Conservation (phyloP, 2,329 filamentous ascomycete species). For the Podosphaera xanthii region DNA sequence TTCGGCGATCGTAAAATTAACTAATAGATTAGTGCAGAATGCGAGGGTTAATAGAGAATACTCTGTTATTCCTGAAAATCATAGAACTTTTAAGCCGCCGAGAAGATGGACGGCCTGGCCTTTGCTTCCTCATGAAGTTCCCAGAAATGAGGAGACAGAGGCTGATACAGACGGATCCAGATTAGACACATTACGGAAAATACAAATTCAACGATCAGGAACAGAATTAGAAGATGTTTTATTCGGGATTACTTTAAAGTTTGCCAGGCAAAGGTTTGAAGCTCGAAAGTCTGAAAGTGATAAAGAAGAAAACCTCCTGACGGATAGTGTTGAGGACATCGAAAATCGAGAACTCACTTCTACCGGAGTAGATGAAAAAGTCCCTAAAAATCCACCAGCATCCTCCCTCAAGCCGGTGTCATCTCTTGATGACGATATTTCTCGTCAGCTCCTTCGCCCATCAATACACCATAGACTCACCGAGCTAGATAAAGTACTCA, state of each 20-base stretch:
- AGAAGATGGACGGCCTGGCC: slow-evolving; percentile 75
- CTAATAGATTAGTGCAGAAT: neutral
- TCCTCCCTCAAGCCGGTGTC: slow-evolving; percentile 24
- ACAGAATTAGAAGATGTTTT: slow-evolving; percentile 46
- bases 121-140: slow-evolving; percentile 36
- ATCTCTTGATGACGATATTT: slow-evolving; percentile 47
- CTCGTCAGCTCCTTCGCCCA: slow-evolving; percentile 40
- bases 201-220: slow-evolving; percentile 26
- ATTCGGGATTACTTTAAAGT: slow-evolving; percentile 38
- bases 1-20: neutral
- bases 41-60: slow-evolving; percentile 7
- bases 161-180: slow-evolving; percentile 25
- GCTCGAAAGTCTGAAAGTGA: slow-evolving; percentile 14
- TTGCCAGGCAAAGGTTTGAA: slow-evolving; percentile 42
- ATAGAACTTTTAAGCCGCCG: slow-evolving; percentile 25
- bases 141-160: slow-evolving; percentile 28
- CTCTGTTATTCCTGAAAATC: slow-evolving; percentile 4
- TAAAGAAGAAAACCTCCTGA: slow-evolving; percentile 2
- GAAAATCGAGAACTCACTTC: neutral
- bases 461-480: slow-evolving; percentile 46
- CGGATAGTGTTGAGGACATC: slow-evolving; percentile 6
- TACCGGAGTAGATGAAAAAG: neutral
- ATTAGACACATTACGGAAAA: slow-evolving; percentile 26
- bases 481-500: slow-evolving; percentile 45
- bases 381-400: slow-evolving; percentile 2